Percentiles rank a stretch among this genome's conserved stretches.
Conservation (phyloP, 192 early-diverging fungal species). For the Dimargaris xerosporica region DNA sequence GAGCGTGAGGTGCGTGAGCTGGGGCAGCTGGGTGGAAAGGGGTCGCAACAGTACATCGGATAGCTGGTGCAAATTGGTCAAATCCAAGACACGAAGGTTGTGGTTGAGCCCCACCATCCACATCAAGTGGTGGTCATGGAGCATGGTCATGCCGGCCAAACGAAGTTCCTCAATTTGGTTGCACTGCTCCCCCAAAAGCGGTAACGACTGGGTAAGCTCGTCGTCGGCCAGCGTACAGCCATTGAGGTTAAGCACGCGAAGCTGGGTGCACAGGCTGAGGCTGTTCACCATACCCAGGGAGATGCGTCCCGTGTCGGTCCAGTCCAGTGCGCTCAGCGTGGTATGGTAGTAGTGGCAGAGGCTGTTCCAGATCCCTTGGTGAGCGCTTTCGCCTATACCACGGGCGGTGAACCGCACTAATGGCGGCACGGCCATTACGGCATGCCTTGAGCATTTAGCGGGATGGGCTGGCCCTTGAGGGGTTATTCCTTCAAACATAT, state of each 20-base stretch:
- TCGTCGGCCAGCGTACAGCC: neutral
- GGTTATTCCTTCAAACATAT: conserved; percentile 1
- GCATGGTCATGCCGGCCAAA: neutral
- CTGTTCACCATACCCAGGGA: neutral
- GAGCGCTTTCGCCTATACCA: neutral
- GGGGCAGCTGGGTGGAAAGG: conserved; percentile 1
- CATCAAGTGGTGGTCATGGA: neutral
- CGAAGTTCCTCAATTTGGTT: neutral
- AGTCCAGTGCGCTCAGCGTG: neutral
- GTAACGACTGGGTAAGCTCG: neutral
- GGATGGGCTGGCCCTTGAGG: neutral
- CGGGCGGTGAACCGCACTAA: conserved; percentile 1
- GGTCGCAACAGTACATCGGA: neutral
- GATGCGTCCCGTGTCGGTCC: neutral
- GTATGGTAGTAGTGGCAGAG: conserved; percentile 3
- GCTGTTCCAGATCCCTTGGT: conserved; percentile 2
- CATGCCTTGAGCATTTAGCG: neutral
- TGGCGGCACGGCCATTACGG: neutral
- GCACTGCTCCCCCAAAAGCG: neutral
- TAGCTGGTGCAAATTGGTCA: conserved; percentile 3
- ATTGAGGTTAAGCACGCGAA: neutral
- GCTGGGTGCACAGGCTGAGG: neutral
- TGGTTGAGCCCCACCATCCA: neutral
- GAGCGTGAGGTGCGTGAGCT: neutral
- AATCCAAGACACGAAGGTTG: neutral